These are phyloP conservation scores for Priceomyces melissophilus DNA, from an alignment of 805 yeast species.

Conservation along the genomic window DNA sequence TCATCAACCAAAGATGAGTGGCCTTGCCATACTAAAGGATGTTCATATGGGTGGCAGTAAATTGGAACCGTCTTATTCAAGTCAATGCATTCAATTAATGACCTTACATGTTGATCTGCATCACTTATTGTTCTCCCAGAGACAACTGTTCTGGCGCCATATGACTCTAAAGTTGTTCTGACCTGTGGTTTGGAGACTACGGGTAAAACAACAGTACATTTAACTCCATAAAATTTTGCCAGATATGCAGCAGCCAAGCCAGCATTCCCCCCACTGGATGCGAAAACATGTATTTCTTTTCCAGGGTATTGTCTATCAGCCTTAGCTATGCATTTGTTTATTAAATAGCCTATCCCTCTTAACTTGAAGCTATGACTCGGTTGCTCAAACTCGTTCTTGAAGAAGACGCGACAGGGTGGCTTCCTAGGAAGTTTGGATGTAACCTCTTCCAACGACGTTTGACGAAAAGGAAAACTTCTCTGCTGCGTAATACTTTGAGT, in stretches of 20 bases:
- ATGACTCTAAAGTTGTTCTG: constrained; percentile 39
- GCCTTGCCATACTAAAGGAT: constrained; percentile 53
- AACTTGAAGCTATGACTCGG: constrained; percentile 57
- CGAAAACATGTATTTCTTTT: constrained; percentile 38
- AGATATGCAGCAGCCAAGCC: constrained; percentile 54
- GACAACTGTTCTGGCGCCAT: constrained; percentile 51
- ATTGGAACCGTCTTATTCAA: constrained; percentile 29
- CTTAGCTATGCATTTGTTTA: constrained; percentile 26
- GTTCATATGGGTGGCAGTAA: constrained; percentile 55
- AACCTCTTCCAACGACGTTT: constrained; percentile 40
- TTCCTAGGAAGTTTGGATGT: constrained; percentile 25
- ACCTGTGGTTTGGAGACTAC: constrained; percentile 43
- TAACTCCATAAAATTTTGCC: constrained; percentile 30
- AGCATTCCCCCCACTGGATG: constrained; percentile 57
- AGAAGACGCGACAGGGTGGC: constrained; percentile 40
- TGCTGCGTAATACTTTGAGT: too few species aligned
- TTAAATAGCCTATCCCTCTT: constrained; percentile 50
- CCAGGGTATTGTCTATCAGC: constrained; percentile 15
- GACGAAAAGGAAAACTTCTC: constrained; percentile 17
- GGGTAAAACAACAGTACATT: constrained; percentile 66
- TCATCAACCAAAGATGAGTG: constrained; percentile 49
- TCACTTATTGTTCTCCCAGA: constrained; percentile 47
- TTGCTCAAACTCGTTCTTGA: constrained; percentile 51
- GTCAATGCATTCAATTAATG: constrained; percentile 17
- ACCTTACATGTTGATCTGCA: constrained; percentile 45